A percentile compares a stretch with the other conserved stretches of the same genome.
Conservation (phyloP, 305 asterid species). For the Fraxinus velutina region DNA sequence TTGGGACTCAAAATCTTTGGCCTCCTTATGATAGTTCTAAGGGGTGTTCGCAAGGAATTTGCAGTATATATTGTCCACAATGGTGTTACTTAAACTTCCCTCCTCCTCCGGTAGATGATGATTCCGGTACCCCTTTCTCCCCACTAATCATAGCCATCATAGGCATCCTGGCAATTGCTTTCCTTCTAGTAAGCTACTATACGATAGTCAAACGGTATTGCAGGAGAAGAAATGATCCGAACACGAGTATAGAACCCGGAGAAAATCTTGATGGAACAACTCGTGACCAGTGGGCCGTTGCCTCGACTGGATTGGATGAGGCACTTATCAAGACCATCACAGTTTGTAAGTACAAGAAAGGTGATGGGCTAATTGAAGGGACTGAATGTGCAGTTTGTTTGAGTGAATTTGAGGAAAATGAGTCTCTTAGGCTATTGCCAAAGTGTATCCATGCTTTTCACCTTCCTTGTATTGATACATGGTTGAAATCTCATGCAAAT, state of each 20-base stretch:
- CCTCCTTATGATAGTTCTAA: constrained; percentile 37
- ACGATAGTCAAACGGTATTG: constrained; percentile 43
- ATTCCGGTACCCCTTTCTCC: constrained; percentile 28
- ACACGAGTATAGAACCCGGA: constrained; percentile 1
- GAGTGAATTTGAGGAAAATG: constrained; percentile 51
- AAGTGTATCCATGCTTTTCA: constrained; percentile 67
- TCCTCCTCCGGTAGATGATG: constrained; percentile 36
- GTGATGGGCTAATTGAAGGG: constrained; percentile 38
- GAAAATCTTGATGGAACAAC: constrained; percentile 4
- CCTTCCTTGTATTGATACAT: constrained; percentile 57
- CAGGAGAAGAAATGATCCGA: constrained; percentile 20
- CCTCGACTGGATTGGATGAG: constrained; percentile 46
- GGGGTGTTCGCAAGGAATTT: constrained; percentile 54
- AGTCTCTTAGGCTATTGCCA: constrained; percentile 48
- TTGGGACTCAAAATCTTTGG: constrained; percentile 44
- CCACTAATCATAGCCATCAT: constrained; percentile 48
- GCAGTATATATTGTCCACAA: constrained; percentile 64
- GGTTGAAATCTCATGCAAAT: constrained; percentile 53
- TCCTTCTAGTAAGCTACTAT: constrained; percentile 39
- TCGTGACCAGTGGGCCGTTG: constrained; percentile 31
- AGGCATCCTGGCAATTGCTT: constrained; percentile 41
- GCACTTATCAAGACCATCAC: constrained; percentile 37
- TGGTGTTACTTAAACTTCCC: constrained; percentile 65
- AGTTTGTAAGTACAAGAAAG: constrained; percentile 35
- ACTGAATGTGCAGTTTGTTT: constrained; percentile 59